Base-by-base conservation (phyloP, 2,329 filamentous ascomycete species). In the Talaromyces pinophilus region DNA sequence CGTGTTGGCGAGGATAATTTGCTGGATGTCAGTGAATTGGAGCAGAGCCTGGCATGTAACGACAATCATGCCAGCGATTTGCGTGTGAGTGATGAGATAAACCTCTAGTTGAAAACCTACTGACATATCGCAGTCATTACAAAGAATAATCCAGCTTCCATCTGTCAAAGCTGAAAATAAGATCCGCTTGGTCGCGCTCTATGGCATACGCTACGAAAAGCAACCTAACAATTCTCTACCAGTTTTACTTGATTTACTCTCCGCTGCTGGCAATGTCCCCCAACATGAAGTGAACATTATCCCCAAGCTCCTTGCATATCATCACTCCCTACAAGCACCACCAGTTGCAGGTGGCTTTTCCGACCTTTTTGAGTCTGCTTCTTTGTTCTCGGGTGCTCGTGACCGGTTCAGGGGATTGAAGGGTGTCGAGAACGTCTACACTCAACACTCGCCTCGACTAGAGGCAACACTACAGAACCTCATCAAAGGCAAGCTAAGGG, bases 381-480 rank as follows among this genome's bases (percentile, higher is more conserved):
- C 92, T 4, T 94, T 99, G 70, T 97, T 99, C 79, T 92, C 92
- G 0, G 92, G 92, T 13, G 93, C 93, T 11, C 86, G 92, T 46
- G 92, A 90, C 73, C 88, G 93, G 5, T 93, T 99, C 78, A 97
- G 96, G 74, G 95, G 95, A 0, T 84, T 99, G 15, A 97, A 98
- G 75, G 95, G 95, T 1, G 95, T 99, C 0, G 96, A 99, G 77
- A 99, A 99, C 72, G 95, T 99, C 33, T 99, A 99, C 77, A 99
- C 95, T 0, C 96, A 99, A 77, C 95, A 99, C 78, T 96, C 92
- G 5, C 93, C 96, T 0, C 85, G 92, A 25, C 80, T 99, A 17
- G 93, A 97, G 77, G 86, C 87, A 28, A 98, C 93, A 0, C 81
- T 99, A 19, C 94, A 97, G 75, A 94, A 94, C 72, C 83, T 99